These are phyloP conservation scores for Cladobotryum mycophilum DNA, from an alignment of 2,329 filamentous ascomycete genomes.

Conservation along the genomic window DNA sequence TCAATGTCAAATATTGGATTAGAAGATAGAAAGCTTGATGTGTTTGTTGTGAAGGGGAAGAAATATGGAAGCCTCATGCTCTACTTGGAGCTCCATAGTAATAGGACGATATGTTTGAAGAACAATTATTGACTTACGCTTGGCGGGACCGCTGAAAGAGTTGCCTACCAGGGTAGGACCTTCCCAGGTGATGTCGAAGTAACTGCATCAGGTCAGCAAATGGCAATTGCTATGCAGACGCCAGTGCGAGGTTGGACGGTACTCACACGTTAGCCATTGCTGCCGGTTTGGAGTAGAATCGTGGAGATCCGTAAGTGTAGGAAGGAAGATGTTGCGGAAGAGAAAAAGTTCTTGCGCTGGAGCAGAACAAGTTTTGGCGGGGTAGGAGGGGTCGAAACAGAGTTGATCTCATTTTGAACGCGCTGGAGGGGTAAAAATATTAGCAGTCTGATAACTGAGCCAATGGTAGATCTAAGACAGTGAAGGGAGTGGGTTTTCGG, in stretches of 20 bases:
- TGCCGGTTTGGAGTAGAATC: constrained; percentile 53
- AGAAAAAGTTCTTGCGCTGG: constrained; percentile 34
- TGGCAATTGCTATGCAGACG: background rate
- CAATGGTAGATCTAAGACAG: constrained; percentile 19
- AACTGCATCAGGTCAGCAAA: constrained; percentile 37
- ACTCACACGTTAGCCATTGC: constrained; percentile 68
- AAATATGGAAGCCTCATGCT: no score
- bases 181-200: constrained; percentile 68
- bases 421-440: constrained; percentile 36
- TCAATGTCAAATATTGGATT: background rate
- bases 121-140: constrained; percentile 45
- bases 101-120: no score
- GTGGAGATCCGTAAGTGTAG: constrained; percentile 31
- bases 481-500: constrained; percentile 15
- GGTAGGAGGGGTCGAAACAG: constrained; percentile 42
- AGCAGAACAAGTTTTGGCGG: constrained; percentile 38
- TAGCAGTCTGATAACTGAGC: constrained; percentile 26
- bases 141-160: constrained; percentile 46
- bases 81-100: no score
- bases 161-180: constrained; percentile 62
- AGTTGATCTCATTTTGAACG: constrained; percentile 38
- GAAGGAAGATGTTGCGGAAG: constrained; percentile 36
- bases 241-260: constrained; percentile 10
- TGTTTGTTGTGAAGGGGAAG: no score
- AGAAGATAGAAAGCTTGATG: no score